Percentiles rank a stretch among this genome's conserved stretches.
These are phyloP conservation scores for Alternaria consortialis DNA, from an alignment of 2,329 filamentous ascomycete genomes.

Conservation along the genomic window DNA sequence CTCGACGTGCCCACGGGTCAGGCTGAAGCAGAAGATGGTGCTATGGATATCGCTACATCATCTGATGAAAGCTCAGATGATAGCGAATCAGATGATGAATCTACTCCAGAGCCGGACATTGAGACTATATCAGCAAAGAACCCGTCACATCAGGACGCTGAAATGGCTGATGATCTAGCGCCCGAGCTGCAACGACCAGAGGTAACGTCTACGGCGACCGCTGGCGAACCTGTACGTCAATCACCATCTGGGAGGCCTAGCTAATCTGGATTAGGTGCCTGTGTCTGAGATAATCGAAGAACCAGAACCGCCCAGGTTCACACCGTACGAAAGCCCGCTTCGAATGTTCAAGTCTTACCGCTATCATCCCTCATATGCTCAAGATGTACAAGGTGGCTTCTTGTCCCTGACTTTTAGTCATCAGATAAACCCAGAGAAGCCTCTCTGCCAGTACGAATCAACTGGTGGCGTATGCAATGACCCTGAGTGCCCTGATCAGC, in stretches of 20 bases:
- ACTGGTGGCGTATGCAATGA: conserved; percentile 78
- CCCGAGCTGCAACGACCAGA: conserved; percentile 51
- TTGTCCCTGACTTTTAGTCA: conserved; percentile 94
- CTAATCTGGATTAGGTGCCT: conserved; percentile 31
- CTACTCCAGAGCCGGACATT: conserved; percentile 22
- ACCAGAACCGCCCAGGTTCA: conserved; percentile 49
- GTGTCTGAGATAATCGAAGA: conserved; percentile 22
- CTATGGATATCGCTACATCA: conserved; percentile 48
- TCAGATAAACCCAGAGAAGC: conserved; percentile 78
- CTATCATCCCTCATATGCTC: conserved; percentile 80
- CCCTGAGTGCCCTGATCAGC: conserved; percentile 76
- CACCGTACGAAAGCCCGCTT: conserved; percentile 84
- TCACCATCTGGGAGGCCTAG: conserved; percentile 1
- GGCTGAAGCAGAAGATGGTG: conserved; percentile 40
- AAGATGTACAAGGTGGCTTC: conserved; percentile 77
- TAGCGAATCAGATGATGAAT: conserved; percentile 32
- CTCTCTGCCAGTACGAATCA: conserved; percentile 80
- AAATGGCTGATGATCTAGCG: conserved; percentile 51
- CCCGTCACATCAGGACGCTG: conserved; percentile 19
- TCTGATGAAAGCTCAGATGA: conserved; percentile 37
- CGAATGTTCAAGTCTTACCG: conserved; percentile 86
- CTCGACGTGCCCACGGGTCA: conserved; percentile 5
- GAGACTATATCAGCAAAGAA: conserved; percentile 23
- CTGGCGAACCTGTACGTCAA: conserved; percentile 34
- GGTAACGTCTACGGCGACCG: conserved; percentile 19